phyloP scores from a whole-genome alignment of 2,329 filamentous ascomycete species.

The Akanthomyces uredinophilus region DNA sequence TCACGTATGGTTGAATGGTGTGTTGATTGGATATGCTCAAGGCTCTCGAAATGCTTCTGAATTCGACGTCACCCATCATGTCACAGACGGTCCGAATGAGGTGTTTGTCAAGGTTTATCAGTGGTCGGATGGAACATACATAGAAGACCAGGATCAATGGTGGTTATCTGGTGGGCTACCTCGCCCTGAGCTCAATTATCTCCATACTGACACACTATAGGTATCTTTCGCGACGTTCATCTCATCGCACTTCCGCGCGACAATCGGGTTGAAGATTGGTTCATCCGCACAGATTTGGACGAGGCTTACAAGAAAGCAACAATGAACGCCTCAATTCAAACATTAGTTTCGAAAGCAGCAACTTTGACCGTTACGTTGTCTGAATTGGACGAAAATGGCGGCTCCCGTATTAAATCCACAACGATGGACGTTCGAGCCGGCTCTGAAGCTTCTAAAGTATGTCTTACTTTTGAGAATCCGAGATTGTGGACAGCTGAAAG shows the following conservation, averaged over 20 bases:
- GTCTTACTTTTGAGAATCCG: conserved; percentile 45
- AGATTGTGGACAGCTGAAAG: conserved; percentile 66
- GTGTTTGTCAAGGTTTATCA: conserved; percentile 64
- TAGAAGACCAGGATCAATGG: conserved; percentile 68
- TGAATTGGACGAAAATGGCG: conserved; percentile 33
- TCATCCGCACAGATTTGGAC: conserved; percentile 51
- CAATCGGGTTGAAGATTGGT: conserved; percentile 53
- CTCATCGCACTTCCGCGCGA: conserved; percentile 49
- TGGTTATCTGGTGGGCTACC: conserved; percentile 51
- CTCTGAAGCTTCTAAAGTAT: conserved; percentile 34
- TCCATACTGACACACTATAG: too few species aligned
- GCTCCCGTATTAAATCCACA: too few species aligned
- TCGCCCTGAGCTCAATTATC: too few species aligned
- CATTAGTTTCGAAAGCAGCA: conserved; percentile 29
- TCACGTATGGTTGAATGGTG: conserved; percentile 63
- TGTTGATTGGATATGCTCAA: conserved; percentile 61
- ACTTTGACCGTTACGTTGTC: conserved; percentile 39
- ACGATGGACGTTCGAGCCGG: too few species aligned
- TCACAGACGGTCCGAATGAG: conserved; percentile 43
- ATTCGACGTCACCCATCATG: conserved; percentile 56
- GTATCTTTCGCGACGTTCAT: conserved; percentile 63
- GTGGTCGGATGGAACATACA: conserved; percentile 63
- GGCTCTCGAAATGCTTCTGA: conserved; percentile 64
- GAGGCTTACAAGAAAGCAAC: conserved; percentile 44
- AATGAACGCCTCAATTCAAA: conserved; percentile 43